Evolutionary conservation across 169 alveolate species (phyloP), one percentile per base, ranked within the genome.

Genomic region (Neospora caninum): DNA sequence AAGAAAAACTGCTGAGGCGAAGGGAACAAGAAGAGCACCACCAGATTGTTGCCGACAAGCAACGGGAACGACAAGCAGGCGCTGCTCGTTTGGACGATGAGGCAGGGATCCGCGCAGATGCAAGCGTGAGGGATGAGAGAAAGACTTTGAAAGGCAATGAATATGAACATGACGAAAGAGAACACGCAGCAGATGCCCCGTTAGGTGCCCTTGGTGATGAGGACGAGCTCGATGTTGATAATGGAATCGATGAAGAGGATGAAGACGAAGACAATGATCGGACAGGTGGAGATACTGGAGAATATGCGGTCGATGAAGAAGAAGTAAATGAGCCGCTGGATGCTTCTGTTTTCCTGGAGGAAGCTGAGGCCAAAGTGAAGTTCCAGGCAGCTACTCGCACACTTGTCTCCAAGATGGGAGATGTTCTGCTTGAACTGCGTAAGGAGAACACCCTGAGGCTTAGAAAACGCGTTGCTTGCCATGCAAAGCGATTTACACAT

Each of bases 321-420:
- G 89, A 82, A 2, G 7, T 45, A 29, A 2, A 25, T 20, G 89
- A 82, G 39, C 54, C 67, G n/a, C 89, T 82, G 7, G 89, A 82
- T 43, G 42, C 89, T 0, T 41, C 89, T 36, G 36, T 82, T 45
- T 82, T 82, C 36, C 38, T 82, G 38, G 89, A 82, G 22, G 89
- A 82, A n/a, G 89, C 89, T 39, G 89, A 82, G 89, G 89, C 70
- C 25, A 82, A 41, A 41, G 89, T 82, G 49, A 82, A 82, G 67
- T 82, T 41, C 67, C 58, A 82, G 41, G 41, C 22, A 36, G 67
- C 89, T 9, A 78, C 87, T 25, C 41, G n/a, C 41, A 78, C 87
- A 13, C 45, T 78, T 16, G 34, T 34, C 34, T 34, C 39, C 49
- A 34, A 39, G 87, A 10, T 78, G 20, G 87, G 87, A 20, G 87